Evolutionary conservation across 805 yeast species (phyloP).

Genomic region (Metschnikowia borealis): DNA sequence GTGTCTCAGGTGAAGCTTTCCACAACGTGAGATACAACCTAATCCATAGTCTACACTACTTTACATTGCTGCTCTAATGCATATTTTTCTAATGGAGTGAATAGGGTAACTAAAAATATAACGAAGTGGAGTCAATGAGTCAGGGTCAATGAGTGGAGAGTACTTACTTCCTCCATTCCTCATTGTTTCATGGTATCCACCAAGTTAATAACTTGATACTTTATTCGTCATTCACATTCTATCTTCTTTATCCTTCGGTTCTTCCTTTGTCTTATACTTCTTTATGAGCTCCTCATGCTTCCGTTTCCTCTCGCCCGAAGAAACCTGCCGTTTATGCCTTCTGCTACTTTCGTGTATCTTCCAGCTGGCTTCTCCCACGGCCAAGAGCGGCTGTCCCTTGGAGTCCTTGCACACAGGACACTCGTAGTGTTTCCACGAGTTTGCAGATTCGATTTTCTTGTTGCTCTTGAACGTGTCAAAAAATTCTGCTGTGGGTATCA

Average conservation of each 20-base stretch:
- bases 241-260: neutral
- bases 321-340: conserved; percentile 57
- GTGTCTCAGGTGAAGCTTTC: no score
- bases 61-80: no score
- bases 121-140: no score
- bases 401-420: conserved; percentile 66
- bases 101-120: no score
- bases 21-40: no score
- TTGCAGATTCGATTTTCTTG: conserved; percentile 30
- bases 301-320: conserved; percentile 46
- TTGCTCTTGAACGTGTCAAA: conserved; percentile 30
- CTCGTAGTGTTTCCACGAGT: conserved; percentile 61
- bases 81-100: no score
- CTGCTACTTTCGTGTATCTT: conserved; percentile 62
- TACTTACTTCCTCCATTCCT: no score
- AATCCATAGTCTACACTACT: no score
- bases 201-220: no score
- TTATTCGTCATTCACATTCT: no score
- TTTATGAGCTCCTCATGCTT: conserved; percentile 46
- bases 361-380: conserved; percentile 74
- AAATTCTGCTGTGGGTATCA: conserved; percentile 26
- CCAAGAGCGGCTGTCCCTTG: conserved; percentile 51
- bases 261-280: conserved; percentile 15
- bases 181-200: no score
- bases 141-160: no score